Percentiles rank a stretch among this genome's conserved stretches.
These are phyloP conservation scores for Annulohypoxylon moriforme DNA, from an alignment of 495 filamentous ascomycete species.

Conservation along the genomic window DNA sequence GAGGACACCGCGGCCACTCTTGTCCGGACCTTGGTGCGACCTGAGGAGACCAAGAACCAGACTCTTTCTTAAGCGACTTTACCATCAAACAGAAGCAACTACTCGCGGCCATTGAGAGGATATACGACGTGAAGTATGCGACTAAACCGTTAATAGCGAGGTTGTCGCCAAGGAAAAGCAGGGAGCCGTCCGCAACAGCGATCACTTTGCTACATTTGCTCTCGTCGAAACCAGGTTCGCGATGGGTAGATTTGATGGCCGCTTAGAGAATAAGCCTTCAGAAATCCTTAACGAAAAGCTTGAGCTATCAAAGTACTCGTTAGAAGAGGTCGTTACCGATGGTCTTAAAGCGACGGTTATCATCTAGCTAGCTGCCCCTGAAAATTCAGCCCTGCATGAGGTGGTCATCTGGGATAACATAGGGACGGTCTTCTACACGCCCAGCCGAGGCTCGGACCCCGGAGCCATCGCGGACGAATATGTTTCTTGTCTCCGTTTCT, in stretches of 20 bases:
- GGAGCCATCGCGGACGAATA: background rate
- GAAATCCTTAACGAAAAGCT: slow-evolving; percentile 45
- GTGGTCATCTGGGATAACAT: background rate
- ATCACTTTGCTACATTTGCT: slow-evolving; percentile 27
- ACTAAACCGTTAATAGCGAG: slow-evolving; percentile 39
- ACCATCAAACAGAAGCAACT: slow-evolving; percentile 56
- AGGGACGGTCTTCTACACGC: background rate
- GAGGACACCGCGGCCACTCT: slow-evolving; percentile 53
- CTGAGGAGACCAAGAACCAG: slow-evolving; percentile 56
- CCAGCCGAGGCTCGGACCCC: slow-evolving; percentile 3
- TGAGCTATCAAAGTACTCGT: slow-evolving; percentile 32
- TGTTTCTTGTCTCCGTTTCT: background rate
- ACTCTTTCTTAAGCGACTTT: slow-evolving; percentile 52
- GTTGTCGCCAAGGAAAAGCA: slow-evolving; percentile 38
- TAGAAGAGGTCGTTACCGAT: slow-evolving; percentile 33
- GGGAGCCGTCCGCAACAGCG: slow-evolving; percentile 31
- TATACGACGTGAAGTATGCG: slow-evolving; percentile 47
- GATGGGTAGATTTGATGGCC: slow-evolving; percentile 42
- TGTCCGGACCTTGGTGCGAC: slow-evolving; percentile 46
- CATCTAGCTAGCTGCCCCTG: background rate
- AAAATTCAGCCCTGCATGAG: background rate
- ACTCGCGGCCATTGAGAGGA: slow-evolving; percentile 48
- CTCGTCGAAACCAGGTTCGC: slow-evolving; percentile 47
- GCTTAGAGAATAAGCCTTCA: slow-evolving; percentile 43
- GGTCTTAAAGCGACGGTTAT: slow-evolving; percentile 4